Percentiles rank a stretch among this genome's conserved stretches.
These are phyloP conservation scores for California macrophylla DNA, from an alignment of 441 rosid genomes.

Conservation along the genomic window DNA sequence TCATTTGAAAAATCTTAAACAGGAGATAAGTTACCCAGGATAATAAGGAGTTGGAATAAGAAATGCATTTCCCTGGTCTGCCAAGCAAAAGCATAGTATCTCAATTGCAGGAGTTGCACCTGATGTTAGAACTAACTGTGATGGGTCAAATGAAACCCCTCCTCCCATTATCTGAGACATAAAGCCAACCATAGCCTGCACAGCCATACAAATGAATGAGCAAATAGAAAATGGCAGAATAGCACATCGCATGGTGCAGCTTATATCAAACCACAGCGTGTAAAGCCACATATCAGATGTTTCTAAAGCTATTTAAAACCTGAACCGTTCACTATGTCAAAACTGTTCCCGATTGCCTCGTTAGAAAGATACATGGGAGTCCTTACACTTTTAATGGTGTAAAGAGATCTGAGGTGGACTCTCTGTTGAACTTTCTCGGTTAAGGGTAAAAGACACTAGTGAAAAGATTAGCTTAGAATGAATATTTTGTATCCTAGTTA, in stretches of 20 bases:
- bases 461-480: not conserved
- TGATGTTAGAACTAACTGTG: slow-evolving; percentile 53
- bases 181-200: slow-evolving; percentile 74
- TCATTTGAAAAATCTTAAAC: not conserved
- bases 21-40: slow-evolving; percentile 50
- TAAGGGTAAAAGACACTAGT: not conserved
- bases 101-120: slow-evolving; percentile 76
- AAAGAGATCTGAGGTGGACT: not conserved
- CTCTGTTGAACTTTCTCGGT: not conserved
- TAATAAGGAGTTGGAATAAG: slow-evolving; percentile 73
- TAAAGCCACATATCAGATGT: not conserved
- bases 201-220: slow-evolving; percentile 5
- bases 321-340: not conserved
- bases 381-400: not conserved
- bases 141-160: slow-evolving; percentile 49
- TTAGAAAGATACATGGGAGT: not conserved
- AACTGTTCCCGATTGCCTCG: not conserved
- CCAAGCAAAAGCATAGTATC: slow-evolving; percentile 72
- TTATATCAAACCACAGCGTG: not conserved
- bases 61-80: slow-evolving; percentile 82
- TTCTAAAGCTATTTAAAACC: not conserved
- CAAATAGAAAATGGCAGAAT: not conserved
- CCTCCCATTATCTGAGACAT: slow-evolving; percentile 54
- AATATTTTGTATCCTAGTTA: not conserved
- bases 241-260: not conserved